Percentiles rank a stretch among this genome's conserved stretches.
Conservation (phyloP, 1,284 basidiomycete species). For the Erythrobasidium hasegawianum region DNA sequence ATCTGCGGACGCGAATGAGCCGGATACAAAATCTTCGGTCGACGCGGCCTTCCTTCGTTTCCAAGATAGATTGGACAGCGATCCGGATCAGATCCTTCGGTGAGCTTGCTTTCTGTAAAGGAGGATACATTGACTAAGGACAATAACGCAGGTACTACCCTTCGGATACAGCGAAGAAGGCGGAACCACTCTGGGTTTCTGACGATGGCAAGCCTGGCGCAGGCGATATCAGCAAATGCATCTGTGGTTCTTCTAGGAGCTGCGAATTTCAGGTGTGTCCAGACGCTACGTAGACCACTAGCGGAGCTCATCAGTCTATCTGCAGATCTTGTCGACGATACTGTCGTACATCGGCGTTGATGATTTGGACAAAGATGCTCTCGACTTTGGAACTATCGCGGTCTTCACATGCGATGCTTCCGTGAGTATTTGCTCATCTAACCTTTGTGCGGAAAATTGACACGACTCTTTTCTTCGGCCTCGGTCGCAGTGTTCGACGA, state of each 20-base stretch:
- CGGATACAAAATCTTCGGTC: conserved; percentile 28
- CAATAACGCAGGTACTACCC: conserved; percentile 28
- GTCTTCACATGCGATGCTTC: conserved; percentile 26
- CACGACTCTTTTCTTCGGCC: not conserved
- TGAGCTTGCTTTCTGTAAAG: conserved; percentile 4
- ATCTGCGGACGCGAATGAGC: conserved; percentile 22
- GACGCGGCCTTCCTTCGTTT: conserved; percentile 32
- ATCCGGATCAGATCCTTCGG: conserved; percentile 34
- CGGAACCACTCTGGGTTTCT: conserved; percentile 26
- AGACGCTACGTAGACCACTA: no score
- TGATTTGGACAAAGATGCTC: conserved; percentile 27
- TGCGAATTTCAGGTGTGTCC: conserved; percentile 28
- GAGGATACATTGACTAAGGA: no score
- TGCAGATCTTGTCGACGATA: conserved; percentile 29
- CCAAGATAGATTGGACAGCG: conserved; percentile 27
- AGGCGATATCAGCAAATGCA: conserved; percentile 3
- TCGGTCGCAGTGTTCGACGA: not conserved
- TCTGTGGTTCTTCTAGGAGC: conserved; percentile 12
- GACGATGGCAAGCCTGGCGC: conserved; percentile 17
- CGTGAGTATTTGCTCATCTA: conserved; percentile 8
- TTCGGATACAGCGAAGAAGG: conserved; percentile 4
- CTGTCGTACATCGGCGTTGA: conserved; percentile 30
- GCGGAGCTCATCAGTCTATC: no score
- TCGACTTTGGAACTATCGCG: conserved; percentile 34
- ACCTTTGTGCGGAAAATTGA: no score